Percentiles rank a stretch among this genome's conserved stretches.
phyloP scores from a whole-genome alignment of 805 yeast genomes.

The Starmerella davenportii region DNA sequence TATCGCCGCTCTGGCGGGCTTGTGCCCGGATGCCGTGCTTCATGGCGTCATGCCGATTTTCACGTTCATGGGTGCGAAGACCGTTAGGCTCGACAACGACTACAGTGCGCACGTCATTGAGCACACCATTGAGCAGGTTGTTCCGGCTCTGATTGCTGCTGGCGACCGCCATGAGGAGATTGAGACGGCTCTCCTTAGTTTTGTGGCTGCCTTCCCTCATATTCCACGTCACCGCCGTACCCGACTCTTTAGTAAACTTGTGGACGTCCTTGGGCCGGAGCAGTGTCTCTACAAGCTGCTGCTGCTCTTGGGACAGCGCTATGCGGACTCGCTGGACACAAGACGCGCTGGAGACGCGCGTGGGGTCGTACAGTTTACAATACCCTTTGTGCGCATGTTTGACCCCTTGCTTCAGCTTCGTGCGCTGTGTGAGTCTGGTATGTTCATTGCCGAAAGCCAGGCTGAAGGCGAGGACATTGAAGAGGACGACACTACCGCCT shows the following conservation, averaged over 20 bases:
- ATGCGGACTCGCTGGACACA: conserved; percentile 28
- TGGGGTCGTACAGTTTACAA: conserved; percentile 51
- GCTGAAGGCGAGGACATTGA: conserved; percentile 11
- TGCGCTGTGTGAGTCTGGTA: conserved; percentile 13
- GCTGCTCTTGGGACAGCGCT: conserved; percentile 68
- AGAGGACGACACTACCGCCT: conserved; percentile 1
- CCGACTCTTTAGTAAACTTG: conserved; percentile 61
- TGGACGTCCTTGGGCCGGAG: conserved; percentile 52
- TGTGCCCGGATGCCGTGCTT: conserved; percentile 77
- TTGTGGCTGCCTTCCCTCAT: conserved; percentile 86
- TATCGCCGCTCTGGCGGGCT: conserved; percentile 67
- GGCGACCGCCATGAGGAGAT: conserved; percentile 40
- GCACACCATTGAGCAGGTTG: conserved; percentile 72
- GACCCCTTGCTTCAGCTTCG: conserved; percentile 38
- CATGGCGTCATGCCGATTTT: conserved; percentile 99
- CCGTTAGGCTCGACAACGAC: conserved; percentile 91
- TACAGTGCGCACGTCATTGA: conserved; percentile 83
- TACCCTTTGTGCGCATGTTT: conserved; percentile 52
- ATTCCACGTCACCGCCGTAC: conserved; percentile 94
- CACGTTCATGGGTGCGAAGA: conserved; percentile 97
- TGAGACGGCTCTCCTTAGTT: conserved; percentile 71
- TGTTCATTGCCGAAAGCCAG: conserved; percentile 10
- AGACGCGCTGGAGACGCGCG: conserved; percentile 47
- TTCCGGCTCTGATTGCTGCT: conserved; percentile 64
- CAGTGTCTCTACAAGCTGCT: conserved; percentile 53